Conservation (phyloP, 805 yeast genomes). For the Peterozyma toletana region DNA sequence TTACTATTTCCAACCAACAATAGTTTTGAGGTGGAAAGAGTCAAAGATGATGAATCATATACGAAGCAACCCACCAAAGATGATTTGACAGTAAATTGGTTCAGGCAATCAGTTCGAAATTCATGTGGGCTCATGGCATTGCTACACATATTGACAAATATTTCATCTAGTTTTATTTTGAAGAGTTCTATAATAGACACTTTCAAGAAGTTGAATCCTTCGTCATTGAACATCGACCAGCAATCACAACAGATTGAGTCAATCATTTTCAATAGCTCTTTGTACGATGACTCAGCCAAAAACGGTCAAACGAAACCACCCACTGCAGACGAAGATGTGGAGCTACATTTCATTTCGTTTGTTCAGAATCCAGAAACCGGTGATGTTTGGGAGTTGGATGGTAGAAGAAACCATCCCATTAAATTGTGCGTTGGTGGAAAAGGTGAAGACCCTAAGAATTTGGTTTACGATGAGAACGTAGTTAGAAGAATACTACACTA, state of each 20-base stretch:
- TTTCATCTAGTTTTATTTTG: conserved; percentile 37
- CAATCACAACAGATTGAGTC: conserved; percentile 16
- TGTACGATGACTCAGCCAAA: conserved; percentile 36
- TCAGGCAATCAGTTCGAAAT: conserved; percentile 75
- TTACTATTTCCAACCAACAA: conserved; percentile 75
- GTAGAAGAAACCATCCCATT: conserved; percentile 74
- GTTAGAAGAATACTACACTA: conserved; percentile 55
- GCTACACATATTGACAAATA: conserved; percentile 48
- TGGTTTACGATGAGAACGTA: conserved; percentile 46
- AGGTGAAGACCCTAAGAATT: conserved; percentile 29
- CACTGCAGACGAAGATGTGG: conserved; percentile 40
- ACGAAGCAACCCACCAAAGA: conserved; percentile 20
- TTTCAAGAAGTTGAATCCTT: conserved; percentile 10
- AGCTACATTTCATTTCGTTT: conserved; percentile 75
- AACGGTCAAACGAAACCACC: conserved; percentile 70
- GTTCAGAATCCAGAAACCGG: conserved; percentile 45
- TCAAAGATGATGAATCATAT: conserved; percentile 26
- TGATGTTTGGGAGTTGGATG: conserved; percentile 79
- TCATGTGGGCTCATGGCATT: conserved; percentile 93
- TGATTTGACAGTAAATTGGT: conserved; percentile 52
- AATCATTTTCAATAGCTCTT: conserved; percentile 18
- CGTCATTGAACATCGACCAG: conserved; percentile 7
- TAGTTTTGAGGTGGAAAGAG: conserved; percentile 46
- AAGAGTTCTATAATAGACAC: conserved; percentile 21
- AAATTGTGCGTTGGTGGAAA: conserved; percentile 37